Evolutionary conservation across 1,284 basidiomycete species (phyloP).

Genomic region (Ganoderma lucidum): DNA sequence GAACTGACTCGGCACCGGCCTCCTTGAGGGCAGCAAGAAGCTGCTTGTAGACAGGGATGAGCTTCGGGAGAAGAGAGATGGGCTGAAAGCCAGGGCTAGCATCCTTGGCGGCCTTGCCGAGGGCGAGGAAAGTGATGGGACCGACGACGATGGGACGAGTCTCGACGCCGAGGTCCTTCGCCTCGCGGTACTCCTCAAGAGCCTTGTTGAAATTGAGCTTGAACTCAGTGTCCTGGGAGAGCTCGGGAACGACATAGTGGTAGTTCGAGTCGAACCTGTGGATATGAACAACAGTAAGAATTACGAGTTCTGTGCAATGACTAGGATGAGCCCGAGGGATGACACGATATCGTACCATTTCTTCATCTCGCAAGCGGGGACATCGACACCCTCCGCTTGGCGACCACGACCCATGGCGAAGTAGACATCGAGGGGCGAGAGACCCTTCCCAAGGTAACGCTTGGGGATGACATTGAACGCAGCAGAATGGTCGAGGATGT

Average conservation of each 20-base stretch:
- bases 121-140: constrained; percentile 94
- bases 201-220: constrained; percentile 97
- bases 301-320: neutral
- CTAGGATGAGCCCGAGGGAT: neutral
- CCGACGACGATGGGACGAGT: constrained; percentile 98
- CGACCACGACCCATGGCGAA: constrained; percentile 99
- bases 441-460: constrained; percentile 89
- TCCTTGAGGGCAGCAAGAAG: constrained; percentile 92
- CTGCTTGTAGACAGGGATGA: constrained; percentile 93
- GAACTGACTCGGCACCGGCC: constrained; percentile 94
- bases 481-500: constrained; percentile 97
- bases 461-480: constrained; percentile 98
- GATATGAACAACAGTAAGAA: neutral
- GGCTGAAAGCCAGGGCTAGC: constrained; percentile 90
- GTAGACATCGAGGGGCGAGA: constrained; percentile 94
- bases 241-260: constrained; percentile 98
- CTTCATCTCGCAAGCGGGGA: constrained; percentile 99
- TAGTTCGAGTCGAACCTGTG: constrained; percentile 99
- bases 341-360: constrained; percentile 75
- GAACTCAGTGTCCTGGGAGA: constrained; percentile 93
- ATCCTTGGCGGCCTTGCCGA: constrained; percentile 93
- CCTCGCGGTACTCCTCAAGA: constrained; percentile 95
- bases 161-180: constrained; percentile 87
- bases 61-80: constrained; percentile 89
- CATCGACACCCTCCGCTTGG: constrained; percentile 94